Base-by-base conservation (phyloP, 2,329 filamentous ascomycete species). In the Diaporthe sp. region DNA sequence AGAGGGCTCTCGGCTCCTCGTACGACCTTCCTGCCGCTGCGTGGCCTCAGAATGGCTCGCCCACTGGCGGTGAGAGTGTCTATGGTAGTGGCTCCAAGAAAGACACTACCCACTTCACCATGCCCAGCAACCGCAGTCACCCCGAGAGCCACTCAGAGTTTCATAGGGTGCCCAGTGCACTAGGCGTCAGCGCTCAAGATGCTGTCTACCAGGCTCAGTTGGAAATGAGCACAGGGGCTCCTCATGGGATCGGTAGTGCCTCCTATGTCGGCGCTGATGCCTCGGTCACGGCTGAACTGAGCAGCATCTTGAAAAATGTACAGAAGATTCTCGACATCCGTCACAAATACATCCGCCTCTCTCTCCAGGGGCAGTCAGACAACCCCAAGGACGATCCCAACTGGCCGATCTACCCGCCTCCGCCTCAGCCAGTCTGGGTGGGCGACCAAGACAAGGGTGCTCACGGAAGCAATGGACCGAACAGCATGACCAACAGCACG, bases 361-460 rank as follows among this genome's bases (percentile, higher is more conserved):
- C 97, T 0, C 87, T 96, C 28, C 97, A 99, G 82, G 90, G 94
- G 13, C 90, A 93, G 10, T 90, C 91, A 17, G 95, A 98, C 82
- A 98, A 98, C 79, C 97, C 97, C 1, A 95, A 95, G 80, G 95
- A 98, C 82, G 91, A 94, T 25, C 89, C 92, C 0, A 90, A 88
- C 68, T 99, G 96, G 96, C 89, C 90, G 72, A 95, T 99, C 60
- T 98, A 98, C 81, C 97, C 97, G 13, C 92, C 94, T 20, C 96
- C 96, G 6, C 97, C 96, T 8, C 94, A 97, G 80, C 97, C 97
- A 22, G 94, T 95, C 3, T 98, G 97, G 96, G 90, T 92, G 76
- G 91, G 91, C 76, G 90, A 89, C 22, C 81, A 82, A 47, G 82
- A 84, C 42, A 82, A 81, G 72, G 75, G 77, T 13, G 65, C 71